Evolutionary conservation across 495 filamentous ascomycete genomes (phyloP), one percentile per base, ranked within the genome.

Genomic region (Halenospora varia): DNA sequence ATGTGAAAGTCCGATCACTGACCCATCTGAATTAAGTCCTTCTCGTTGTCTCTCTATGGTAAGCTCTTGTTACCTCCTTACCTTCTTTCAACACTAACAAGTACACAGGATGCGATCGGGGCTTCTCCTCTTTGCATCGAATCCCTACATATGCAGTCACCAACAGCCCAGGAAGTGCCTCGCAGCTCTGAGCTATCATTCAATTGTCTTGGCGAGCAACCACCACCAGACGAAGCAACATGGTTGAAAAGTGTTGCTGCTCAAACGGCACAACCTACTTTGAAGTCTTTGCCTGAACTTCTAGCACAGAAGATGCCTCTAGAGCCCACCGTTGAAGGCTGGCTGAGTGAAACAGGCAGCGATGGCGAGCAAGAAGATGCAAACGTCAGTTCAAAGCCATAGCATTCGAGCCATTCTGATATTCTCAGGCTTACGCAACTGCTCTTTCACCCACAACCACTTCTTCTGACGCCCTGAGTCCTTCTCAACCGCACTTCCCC

Each of bases 181-280:
- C 61, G 56, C 25, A 46, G 25, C 22, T 63, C 61, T 0, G 56
- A 39, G 0, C n/a, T 63, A 15, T 63, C 61, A 10, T 56, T 63
- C 24, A 29, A 63, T 50, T 63, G 61, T 19, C 48, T 40, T 20
- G 61, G 61, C 9, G 47, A 60, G 19, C 13, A 20, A n/a, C 0
- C 39, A 4, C 29, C 45, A 17, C 24, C 54, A 17, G 29, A 53
- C 22, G 49, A 62, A 40, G 44, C 48, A 11, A 42, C 47, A 39
- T 61, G 54, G 53, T 41, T 57, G 15, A 20, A n/a, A n/a, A n/a
- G 23, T 13, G 53, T 15, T 24, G 25, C 53, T 11, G 18, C 8
- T 20, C 8, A 25, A 3, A 3, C 10, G 22, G 23, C 6, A 17
- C 4, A 9, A 3, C 25, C 47, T 13, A 35, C 6, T 13, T 17